These are phyloP conservation scores for Hypsizygus ulmarius DNA, from an alignment of 1,284 basidiomycete genomes.

Conservation along the genomic window DNA sequence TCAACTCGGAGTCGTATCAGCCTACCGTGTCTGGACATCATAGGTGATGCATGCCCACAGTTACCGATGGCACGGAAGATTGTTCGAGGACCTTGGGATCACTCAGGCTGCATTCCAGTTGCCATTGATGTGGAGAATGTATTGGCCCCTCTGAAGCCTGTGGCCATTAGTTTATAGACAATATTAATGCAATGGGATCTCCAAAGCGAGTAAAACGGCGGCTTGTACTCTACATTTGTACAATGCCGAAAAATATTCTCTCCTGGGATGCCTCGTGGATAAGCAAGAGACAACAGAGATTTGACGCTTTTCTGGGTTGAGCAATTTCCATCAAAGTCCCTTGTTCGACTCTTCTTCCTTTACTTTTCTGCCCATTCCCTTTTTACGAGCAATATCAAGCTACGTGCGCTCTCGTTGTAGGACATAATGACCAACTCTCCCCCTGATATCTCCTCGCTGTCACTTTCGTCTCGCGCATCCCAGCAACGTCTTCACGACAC, in stretches of 20 bases:
- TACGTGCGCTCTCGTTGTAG: conserved; percentile 20
- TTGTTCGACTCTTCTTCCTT: conserved; percentile 24
- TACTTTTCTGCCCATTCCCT: conserved; percentile 28
- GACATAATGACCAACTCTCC: conserved; percentile 73
- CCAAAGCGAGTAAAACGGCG: conserved; percentile 1
- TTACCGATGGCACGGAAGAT: conserved; percentile 13
- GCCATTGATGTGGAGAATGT: conserved; percentile 46
- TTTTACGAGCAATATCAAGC: conserved; percentile 29
- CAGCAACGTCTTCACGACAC: conserved; percentile 78
- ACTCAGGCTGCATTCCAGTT: conserved; percentile 43
- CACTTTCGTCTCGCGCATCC: conserved; percentile 54
- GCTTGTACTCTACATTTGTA: background rate
- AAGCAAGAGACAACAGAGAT: conserved; percentile 31
- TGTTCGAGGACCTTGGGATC: conserved; percentile 57
- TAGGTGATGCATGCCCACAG: conserved; percentile 6
- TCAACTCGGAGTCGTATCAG: conserved; percentile 23
- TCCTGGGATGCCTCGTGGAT: conserved; percentile 21
- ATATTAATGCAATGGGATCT: conserved; percentile 7
- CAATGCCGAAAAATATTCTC: background rate
- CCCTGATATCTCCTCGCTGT: conserved; percentile 73
- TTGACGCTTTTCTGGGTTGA: conserved; percentile 9
- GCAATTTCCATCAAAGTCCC: conserved; percentile 23
- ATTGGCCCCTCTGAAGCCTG: conserved; percentile 46
- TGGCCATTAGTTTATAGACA: conserved; percentile 26
- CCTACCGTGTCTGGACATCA: conserved; percentile 13